A percentile compares a stretch with the other conserved stretches of the same genome.
These are phyloP conservation scores for Aureobasidium sp. DNA, from an alignment of 2,329 filamentous ascomycete species.

Conservation along the genomic window DNA sequence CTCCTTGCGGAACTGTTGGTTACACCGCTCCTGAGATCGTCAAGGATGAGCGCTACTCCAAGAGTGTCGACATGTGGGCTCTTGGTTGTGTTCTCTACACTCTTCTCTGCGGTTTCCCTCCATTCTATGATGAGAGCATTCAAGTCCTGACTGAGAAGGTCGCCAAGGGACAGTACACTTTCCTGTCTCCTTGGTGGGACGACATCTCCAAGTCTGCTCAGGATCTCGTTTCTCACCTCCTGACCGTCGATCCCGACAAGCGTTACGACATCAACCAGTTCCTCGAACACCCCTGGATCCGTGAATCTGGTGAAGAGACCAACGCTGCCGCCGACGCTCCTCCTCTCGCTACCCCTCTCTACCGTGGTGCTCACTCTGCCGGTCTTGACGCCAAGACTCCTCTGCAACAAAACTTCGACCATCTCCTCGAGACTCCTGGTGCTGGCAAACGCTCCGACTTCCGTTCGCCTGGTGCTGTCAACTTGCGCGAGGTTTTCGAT, in stretches of 20 bases:
- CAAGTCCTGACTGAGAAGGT: constrained; percentile 97
- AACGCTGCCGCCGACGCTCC: constrained; percentile 60
- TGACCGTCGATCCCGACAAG: constrained; percentile 92
- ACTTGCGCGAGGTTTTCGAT: constrained; percentile 93
- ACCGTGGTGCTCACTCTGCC: constrained; percentile 44
- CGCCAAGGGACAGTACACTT: constrained; percentile 91
- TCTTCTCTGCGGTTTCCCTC: constrained; percentile 90
- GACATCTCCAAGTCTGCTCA: constrained; percentile 93
- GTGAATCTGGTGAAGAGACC: constrained; percentile 58
- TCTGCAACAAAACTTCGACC: constrained; percentile 42
- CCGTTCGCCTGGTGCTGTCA: constrained; percentile 88
- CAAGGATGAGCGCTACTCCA: constrained; percentile 97
- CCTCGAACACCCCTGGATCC: constrained; percentile 86
- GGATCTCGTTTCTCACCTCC: constrained; percentile 83
- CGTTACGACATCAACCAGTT: constrained; percentile 91
- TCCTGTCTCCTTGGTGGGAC: constrained; percentile 98
- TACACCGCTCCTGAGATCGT: constrained; percentile 98
- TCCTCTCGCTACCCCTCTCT: constrained; percentile 59
- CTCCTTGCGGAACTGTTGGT: constrained; percentile 95
- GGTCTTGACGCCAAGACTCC: constrained; percentile 25
- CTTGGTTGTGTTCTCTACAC: constrained; percentile 95
- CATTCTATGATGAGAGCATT: constrained; percentile 98
- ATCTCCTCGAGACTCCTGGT: constrained; percentile 50
- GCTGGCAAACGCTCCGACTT: constrained; percentile 67
- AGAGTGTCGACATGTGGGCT: constrained; percentile 99